Evolutionary conservation across 176 grass and related monocot species (phyloP).

Genomic region (Musa beccarii): DNA sequence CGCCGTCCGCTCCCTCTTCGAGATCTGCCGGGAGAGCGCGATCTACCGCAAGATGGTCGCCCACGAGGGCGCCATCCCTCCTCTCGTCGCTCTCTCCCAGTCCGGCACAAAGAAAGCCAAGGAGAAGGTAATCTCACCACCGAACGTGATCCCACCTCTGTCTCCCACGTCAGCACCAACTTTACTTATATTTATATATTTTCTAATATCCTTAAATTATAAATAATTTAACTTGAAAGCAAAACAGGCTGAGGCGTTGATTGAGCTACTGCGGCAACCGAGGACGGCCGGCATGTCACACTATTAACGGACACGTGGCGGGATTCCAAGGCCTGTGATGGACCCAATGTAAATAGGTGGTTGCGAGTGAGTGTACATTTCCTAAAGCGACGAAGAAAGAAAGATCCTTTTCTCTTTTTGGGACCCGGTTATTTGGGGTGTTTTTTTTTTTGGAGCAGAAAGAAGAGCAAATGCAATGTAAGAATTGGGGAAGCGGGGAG

Average conservation of each 20-base stretch:
- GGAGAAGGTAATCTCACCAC: background rate
- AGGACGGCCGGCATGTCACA: background rate
- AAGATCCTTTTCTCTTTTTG: too few species aligned
- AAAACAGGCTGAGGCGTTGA: background rate
- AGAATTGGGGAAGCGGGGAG: too few species aligned
- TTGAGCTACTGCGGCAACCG: background rate
- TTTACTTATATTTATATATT: background rate
- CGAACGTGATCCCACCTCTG: background rate
- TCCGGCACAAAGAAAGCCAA: background rate
- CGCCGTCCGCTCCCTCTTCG: background rate
- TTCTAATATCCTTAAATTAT: background rate
- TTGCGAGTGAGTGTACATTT: background rate
- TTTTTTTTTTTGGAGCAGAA: too few species aligned
- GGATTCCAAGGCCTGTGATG: background rate
- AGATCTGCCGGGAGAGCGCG: slow-evolving; percentile 7
- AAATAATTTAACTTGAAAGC: background rate
- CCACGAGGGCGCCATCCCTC: slow-evolving; percentile 10
- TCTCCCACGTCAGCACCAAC: background rate
- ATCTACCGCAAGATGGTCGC: background rate
- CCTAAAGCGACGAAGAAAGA: background rate
- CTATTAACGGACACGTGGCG: background rate
- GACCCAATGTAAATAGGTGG: background rate
- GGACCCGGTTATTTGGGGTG: too few species aligned
- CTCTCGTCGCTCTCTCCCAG: slow-evolving; percentile 9
- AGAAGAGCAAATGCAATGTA: too few species aligned